These are phyloP conservation scores for Hammondia hammondi DNA, from an alignment of 169 alveolate genomes.

Conservation along the genomic window DNA sequence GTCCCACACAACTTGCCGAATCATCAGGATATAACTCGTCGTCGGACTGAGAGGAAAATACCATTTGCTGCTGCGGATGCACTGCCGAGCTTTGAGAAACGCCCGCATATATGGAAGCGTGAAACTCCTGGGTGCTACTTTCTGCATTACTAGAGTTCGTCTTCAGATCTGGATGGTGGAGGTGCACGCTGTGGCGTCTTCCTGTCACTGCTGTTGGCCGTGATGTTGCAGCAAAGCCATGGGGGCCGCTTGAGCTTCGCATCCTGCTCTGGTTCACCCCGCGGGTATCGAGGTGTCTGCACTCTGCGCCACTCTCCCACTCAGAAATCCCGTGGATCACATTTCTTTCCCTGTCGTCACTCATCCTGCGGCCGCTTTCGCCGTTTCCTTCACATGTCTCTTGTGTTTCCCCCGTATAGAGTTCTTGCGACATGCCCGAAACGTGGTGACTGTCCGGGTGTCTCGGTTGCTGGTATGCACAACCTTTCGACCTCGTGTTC, in stretches of 20 bases:
- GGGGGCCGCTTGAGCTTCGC: neutral
- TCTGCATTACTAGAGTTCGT: neutral
- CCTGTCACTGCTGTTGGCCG: neutral
- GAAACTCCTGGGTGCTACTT: neutral
- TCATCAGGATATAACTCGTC: conserved; percentile 73
- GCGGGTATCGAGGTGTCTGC: neutral
- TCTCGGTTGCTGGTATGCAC: neutral
- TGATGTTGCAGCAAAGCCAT: neutral
- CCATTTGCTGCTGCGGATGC: neutral
- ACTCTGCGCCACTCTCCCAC: neutral
- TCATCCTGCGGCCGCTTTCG: neutral
- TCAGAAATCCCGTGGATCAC: neutral
- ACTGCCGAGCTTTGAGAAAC: neutral
- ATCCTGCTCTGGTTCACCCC: neutral
- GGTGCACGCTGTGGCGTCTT: neutral
- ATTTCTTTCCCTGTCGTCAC: neutral
- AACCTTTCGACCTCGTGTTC: neutral
- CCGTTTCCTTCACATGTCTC: neutral
- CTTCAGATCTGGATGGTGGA: neutral
- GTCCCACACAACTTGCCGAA: conserved; percentile 73
- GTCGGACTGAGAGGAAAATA: conserved; percentile 6
- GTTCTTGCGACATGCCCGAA: neutral
- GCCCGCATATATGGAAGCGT: neutral
- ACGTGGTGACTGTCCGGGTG: neutral
- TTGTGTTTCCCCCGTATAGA: neutral